phyloP scores from a whole-genome alignment of 345 rosid species.

The Rhodomyrtus tomentosa region DNA sequence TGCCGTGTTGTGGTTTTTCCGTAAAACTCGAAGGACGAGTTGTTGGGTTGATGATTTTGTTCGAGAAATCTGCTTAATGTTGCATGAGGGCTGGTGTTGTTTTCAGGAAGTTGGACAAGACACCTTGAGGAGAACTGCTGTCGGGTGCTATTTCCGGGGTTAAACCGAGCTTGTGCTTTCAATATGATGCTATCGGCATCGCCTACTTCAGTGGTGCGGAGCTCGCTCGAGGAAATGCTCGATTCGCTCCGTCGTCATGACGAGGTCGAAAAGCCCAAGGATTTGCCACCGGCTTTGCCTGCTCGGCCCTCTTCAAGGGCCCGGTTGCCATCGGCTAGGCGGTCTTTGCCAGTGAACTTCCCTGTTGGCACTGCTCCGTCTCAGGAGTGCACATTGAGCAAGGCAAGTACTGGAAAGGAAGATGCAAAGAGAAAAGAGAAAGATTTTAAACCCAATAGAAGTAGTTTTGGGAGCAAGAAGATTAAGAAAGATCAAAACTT shows the following conservation, averaged over 20 bases:
- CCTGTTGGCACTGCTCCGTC: conserved; percentile 19
- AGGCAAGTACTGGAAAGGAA: conserved; percentile 21
- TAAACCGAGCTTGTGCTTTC: background rate
- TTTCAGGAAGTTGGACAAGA: background rate
- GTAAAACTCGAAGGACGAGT: background rate
- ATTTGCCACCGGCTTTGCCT: conserved; percentile 88
- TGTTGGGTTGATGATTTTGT: background rate
- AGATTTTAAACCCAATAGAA: conserved; percentile 32
- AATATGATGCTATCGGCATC: conserved; percentile 77
- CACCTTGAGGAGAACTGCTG: background rate
- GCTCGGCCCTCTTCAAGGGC: conserved; percentile 78
- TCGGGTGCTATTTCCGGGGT: background rate
- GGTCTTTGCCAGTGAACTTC: conserved; percentile 55
- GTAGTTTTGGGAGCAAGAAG: conserved; percentile 80
- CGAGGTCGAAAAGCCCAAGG: conserved; percentile 57
- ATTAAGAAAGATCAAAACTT: conserved; percentile 32
- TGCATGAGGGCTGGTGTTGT: background rate
- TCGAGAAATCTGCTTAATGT: background rate
- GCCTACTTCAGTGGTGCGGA: conserved; percentile 44
- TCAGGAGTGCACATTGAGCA: background rate
- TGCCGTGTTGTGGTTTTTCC: background rate
- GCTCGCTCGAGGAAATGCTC: conserved; percentile 97
- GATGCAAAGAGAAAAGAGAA: conserved; percentile 66
- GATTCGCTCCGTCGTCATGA: conserved; percentile 67
- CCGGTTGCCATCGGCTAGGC: conserved; percentile 69